Base-by-base conservation (phyloP, 129 eudicot species). In the Saussurea involucrata region DNA sequence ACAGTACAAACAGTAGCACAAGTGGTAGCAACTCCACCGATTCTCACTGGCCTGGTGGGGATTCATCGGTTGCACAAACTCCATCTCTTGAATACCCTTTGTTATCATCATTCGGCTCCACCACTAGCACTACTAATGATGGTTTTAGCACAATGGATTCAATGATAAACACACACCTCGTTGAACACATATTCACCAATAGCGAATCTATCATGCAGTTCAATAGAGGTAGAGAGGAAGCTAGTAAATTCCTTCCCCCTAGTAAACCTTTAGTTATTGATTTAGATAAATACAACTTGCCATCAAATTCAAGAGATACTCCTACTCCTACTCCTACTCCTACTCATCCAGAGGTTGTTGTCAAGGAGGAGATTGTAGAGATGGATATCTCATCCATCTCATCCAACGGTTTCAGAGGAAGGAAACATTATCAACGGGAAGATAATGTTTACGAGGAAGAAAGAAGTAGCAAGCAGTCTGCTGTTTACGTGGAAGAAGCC, bases 201-300 rank as follows among this genome's bases (percentile, higher is more conserved):
- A 87, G 81, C 0, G 89, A 90, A 32, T 88, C 97, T 1, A 84
- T 93, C 58, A 72, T 86, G 80, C 96, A 88, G 69, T 93, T 90
- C 81, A 81, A 87, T 80, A 87, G 76, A 76, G 98, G 97, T 63
- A 84, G 78, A 88, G 91, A 90, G 80, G 98, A 93, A 84, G 97
- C 98, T 58, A 91, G 86, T 76, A 93, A 89, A 80, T 93, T 93
- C 80, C 92, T 93, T 63, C 97, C 98, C 24, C 82, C 77, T 18
- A 79, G 24, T 57, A 88, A 72, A 65, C 82, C 83, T 25, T 21
- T 93, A 17, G 73, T 87, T 64, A 81, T 93, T 17, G 95, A 93
- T 73, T 84, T 87, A 75, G 92, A 84, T 66, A 83, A 85, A 27
- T 88, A 88, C 74, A 78, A 80, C 15, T 84, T 87, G 74, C 90